phyloP scores from a whole-genome alignment of 768 basidiomycete species.

The Panaeolus papilionaceus region DNA sequence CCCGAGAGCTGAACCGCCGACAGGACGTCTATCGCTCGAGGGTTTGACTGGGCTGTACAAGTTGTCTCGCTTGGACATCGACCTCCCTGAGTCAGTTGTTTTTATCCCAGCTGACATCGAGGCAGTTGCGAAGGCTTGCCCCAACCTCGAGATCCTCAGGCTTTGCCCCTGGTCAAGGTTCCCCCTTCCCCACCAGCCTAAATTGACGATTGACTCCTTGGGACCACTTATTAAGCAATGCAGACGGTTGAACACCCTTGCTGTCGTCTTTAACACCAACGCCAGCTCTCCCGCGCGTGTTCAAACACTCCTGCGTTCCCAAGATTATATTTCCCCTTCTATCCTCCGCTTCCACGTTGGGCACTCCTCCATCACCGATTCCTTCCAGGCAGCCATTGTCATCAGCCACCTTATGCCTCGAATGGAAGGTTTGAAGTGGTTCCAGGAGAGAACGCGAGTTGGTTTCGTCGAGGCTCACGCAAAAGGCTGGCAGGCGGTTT shows the following conservation, averaged over 20 bases:
- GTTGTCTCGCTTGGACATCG: conserved; percentile 72
- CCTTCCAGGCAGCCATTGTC: conserved; percentile 72
- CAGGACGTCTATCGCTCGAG: conserved; percentile 66
- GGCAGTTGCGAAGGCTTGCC: conserved; percentile 64
- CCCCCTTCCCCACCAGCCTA: conserved; percentile 54
- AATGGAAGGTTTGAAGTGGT: conserved; percentile 75
- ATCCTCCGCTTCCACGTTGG: conserved; percentile 77
- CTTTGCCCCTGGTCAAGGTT: conserved; percentile 76
- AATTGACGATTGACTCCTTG: conserved; percentile 68
- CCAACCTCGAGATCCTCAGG: conserved; percentile 70
- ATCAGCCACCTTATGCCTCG: conserved; percentile 80
- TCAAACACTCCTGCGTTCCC: conserved; percentile 51
- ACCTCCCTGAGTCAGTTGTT: conserved; percentile 78
- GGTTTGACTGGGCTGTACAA: conserved; percentile 57
- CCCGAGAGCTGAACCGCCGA: conserved; percentile 65
- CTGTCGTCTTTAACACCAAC: conserved; percentile 67
- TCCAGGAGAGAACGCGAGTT: conserved; percentile 78
- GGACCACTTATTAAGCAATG: conserved; percentile 64
- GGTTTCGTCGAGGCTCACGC: conserved; percentile 73
- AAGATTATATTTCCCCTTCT: conserved; percentile 63
- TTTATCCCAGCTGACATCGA: conserved; percentile 67
- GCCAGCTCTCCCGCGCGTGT: conserved; percentile 34
- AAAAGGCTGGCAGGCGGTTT: conserved; percentile 70
- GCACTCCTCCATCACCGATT: conserved; percentile 74
- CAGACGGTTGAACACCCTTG: conserved; percentile 66